Percentiles rank a stretch among this genome's conserved stretches.
Conservation (phyloP, 176 grass and related monocot genomes). For the Juncus effusus region DNA sequence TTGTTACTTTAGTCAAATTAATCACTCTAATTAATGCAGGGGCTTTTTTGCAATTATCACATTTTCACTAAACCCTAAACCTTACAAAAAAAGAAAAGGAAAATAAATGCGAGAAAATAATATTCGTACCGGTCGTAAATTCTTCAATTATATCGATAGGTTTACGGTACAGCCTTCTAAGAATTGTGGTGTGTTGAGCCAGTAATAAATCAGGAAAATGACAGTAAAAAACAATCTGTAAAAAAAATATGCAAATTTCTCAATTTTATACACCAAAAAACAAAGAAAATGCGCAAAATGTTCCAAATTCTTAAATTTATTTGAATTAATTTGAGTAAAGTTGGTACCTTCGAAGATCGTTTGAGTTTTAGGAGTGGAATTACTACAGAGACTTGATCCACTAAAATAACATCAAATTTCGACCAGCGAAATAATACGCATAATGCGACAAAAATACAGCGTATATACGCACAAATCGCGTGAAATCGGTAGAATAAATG, state of each 20-base stretch:
- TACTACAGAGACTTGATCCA: conserved; percentile 85
- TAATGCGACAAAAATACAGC: conserved; percentile 83
- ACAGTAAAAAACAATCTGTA: conserved; percentile 82
- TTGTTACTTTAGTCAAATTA: not conserved
- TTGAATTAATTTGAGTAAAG: conserved; percentile 2
- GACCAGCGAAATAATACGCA: conserved; percentile 78
- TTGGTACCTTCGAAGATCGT: conserved; percentile 55
- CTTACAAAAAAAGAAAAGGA: not conserved
- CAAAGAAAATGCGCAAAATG: no score
- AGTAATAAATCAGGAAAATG: conserved; percentile 95
- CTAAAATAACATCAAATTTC: conserved; percentile 72
- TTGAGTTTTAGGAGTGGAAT: conserved; percentile 80
- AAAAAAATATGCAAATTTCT: conserved; percentile 8
- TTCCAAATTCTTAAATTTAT: not conserved
- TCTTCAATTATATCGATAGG: conserved; percentile 95
- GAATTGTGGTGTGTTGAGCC: conserved; percentile 74
- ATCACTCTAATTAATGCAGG: no score
- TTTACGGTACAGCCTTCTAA: conserved; percentile 73
- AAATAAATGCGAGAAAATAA: conserved; percentile 21
- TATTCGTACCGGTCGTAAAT: conserved; percentile 62
- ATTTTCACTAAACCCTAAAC: not conserved
- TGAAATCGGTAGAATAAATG: conserved; percentile 88
- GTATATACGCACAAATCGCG: conserved; percentile 82
- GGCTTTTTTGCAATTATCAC: no score
- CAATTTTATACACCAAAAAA: no score